phyloP scores from a whole-genome alignment of 2,329 filamentous ascomycete species.

The Davidsoniella neocaledoniae region DNA sequence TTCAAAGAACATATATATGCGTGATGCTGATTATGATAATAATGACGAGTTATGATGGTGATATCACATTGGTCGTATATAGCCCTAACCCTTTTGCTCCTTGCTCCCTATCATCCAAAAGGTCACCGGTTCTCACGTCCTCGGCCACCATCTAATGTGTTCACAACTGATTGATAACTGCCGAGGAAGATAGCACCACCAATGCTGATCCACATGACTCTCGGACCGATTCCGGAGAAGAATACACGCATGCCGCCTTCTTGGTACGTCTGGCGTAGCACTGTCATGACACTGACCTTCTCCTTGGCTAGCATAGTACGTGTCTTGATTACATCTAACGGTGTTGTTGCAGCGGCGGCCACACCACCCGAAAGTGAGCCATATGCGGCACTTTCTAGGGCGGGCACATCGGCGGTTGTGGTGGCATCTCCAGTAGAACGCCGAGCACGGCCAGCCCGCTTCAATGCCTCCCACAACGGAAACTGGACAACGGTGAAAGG shows the following conservation, averaged over 20 bases:
- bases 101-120: too few relatives aligned
- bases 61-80: too few relatives aligned
- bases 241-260: constrained; percentile 51
- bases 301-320: constrained; percentile 77
- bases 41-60: too few relatives aligned
- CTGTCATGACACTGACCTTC: constrained; percentile 37
- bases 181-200: constrained; percentile 91
- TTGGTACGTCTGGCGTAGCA: constrained; percentile 48
- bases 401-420: constrained; percentile 35
- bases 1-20: too few relatives aligned
- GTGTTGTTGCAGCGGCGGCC: constrained; percentile 78
- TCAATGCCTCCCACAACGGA: constrained; percentile 88
- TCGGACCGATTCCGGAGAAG: constrained; percentile 61
- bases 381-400: constrained; percentile 66
- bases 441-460: constrained; percentile 44
- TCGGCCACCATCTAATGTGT: constrained; percentile 23
- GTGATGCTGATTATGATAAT: too few relatives aligned
- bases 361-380: constrained; percentile 71
- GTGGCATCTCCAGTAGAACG: constrained; percentile 17
- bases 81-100: too few relatives aligned
- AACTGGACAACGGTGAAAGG: constrained; percentile 97
- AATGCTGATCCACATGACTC: constrained; percentile 86
- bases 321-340: constrained; percentile 92
- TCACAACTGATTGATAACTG: constrained; percentile 79
- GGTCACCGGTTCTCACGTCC: too few relatives aligned